Evolutionary conservation across 1,284 basidiomycete species (phyloP), one percentile per base, ranked within the genome.

Genomic region (Fistulinella cinereoalba): DNA sequence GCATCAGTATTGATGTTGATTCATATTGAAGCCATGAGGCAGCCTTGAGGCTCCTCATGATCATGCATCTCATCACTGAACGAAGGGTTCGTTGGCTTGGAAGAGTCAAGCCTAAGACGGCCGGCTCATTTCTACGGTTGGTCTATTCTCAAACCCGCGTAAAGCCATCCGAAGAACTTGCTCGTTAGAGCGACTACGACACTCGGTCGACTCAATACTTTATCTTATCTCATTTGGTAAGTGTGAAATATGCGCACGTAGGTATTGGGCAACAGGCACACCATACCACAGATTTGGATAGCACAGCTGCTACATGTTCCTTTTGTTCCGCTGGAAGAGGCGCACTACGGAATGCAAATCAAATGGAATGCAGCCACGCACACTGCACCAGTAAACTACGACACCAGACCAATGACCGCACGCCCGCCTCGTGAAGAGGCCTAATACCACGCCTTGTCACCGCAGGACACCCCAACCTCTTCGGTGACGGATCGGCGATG

Each of bases 341-440:
- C 27, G 6, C 28, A 4, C 28, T 29, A 15, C 28, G 7, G 34
- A 19, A 29, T 49, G 24, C 23, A 33, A 24, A 43, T 33, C 27
- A 37, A 16, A 24, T 32, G 18, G 31, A 34, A 33, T 23, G 29
- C 38, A 18, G 40, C n/a, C 23, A 37, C 15, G 19, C 31, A 19
- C 16, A n/a, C 25, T 31, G 36, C 36, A 23, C 31, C 33, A 13
- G n/a, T 13, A 32, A 32, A 5, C 6, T 11, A 34, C 16, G 22
- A 15, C 16, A 12, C 22, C 25, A 31, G 46, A 49, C 44, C 45
- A 47, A 42, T 40, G 37, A 23, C 46, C 54, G 43, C 59, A 49
- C 42, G 41, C 31, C 22, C 37, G 4, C 57, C 59, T 50, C 59
- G 56, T 55, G 56, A 44, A 47, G 44, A 59, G 51, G 54, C 39